A percentile compares a stretch with the other conserved stretches of the same genome.
Conservation (phyloP, 306 rosid genomes). For the Astragalus glycyphyllos region DNA sequence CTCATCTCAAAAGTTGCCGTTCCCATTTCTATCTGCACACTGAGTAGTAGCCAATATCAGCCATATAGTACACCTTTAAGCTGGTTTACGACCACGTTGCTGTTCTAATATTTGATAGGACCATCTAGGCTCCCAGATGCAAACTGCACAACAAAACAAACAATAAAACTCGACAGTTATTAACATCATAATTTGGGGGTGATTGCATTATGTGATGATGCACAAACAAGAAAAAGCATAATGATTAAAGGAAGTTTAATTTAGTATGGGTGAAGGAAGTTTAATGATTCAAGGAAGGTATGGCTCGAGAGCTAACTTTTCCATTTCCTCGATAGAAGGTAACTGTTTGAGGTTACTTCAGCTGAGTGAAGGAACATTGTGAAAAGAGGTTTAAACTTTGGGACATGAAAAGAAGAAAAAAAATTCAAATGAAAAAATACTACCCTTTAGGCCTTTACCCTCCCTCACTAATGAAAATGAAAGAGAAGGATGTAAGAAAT, state of each 20-base stretch:
- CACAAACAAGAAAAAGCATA: not conserved
- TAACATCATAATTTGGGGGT: not conserved
- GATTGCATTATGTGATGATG: not conserved
- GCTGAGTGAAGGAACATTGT: no score
- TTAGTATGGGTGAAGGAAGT: no score
- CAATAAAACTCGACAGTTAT: not conserved
- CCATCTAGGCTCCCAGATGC: slow-evolving; percentile 97
- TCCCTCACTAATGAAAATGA: not conserved
- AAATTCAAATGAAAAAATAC: no score
- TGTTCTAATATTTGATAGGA: slow-evolving; percentile 81
- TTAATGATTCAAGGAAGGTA: no score
- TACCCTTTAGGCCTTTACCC: no score
- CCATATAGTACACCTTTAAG: slow-evolving; percentile 6
- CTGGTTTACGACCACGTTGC: slow-evolving; percentile 3
- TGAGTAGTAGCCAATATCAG: slow-evolving; percentile 41
- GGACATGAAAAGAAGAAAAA: no score
- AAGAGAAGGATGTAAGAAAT: slow-evolving; percentile 4
- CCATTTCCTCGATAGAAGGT: no score
- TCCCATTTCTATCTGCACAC: slow-evolving; percentile 32
- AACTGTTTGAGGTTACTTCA: no score
- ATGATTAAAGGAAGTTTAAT: not conserved
- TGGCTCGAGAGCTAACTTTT: no score
- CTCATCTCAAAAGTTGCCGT: slow-evolving; percentile 38
- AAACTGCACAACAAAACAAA: slow-evolving; percentile 62
- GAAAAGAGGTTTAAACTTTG: no score